These are phyloP conservation scores for Cercospora sesami DNA, from an alignment of 2,329 filamentous ascomycete genomes.

Conservation along the genomic window DNA sequence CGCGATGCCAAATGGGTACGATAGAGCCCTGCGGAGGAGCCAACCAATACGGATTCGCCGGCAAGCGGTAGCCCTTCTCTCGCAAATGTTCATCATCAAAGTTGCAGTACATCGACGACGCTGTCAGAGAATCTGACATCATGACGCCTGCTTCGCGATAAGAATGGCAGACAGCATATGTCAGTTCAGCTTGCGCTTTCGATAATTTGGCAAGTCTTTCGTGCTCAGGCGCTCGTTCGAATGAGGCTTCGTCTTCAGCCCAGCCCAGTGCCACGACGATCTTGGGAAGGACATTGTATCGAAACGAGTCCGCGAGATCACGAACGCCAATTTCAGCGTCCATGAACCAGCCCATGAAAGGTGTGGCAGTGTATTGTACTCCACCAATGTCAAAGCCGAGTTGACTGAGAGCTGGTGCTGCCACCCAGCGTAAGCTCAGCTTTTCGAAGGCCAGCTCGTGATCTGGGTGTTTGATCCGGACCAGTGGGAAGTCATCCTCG, in stretches of 20 bases:
- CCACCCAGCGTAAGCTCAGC: conserved; percentile 16
- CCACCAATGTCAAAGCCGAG: conserved; percentile 19
- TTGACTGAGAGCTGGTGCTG: conserved; percentile 14
- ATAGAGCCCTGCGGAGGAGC: conserved; percentile 15
- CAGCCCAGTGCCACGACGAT: conserved; percentile 9
- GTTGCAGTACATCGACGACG: conserved; percentile 13
- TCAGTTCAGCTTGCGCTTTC: conserved; percentile 14
- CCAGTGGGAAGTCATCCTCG: conserved; percentile 13
- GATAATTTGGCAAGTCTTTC: conserved; percentile 8
- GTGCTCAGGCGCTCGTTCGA: conserved; percentile 14
- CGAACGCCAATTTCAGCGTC: conserved; percentile 19
- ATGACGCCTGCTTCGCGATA: conserved; percentile 6
- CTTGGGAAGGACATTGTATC: conserved; percentile 13
- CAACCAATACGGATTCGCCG: conserved; percentile 16
- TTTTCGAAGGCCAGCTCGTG: conserved; percentile 9
- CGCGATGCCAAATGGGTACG: conserved; percentile 17
- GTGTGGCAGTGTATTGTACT: conserved; percentile 18
- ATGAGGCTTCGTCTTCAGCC: not conserved
- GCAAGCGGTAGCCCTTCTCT: conserved; percentile 6
- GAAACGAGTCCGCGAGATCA: conserved; percentile 6
- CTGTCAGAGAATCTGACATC: conserved; percentile 14
- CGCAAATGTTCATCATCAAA: conserved; percentile 14
- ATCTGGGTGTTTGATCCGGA: conserved; percentile 10
- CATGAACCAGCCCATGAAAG: conserved; percentile 22
- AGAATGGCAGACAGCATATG: conserved; percentile 14